Conservation (phyloP, 2,329 filamentous ascomycete species). For the Dactylella cylindrospora region DNA sequence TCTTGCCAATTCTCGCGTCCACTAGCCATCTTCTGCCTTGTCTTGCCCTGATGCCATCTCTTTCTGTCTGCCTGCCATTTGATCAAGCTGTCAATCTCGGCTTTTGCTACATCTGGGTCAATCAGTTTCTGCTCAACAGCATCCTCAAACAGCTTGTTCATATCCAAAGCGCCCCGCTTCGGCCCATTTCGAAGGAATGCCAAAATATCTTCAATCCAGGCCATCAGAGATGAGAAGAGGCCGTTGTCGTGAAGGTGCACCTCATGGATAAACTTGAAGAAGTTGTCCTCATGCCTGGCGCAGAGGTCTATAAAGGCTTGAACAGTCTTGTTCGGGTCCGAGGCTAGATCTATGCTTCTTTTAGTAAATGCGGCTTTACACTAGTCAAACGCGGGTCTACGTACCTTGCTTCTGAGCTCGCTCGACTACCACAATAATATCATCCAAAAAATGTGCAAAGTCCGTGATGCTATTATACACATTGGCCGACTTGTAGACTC, state of each 20-base stretch:
- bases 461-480: slow-evolving; percentile 97
- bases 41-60: slow-evolving; percentile 98
- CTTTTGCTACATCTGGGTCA: slow-evolving; percentile 70
- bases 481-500: slow-evolving; percentile 98
- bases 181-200: slow-evolving; percentile 89
- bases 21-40: slow-evolving; percentile 96
- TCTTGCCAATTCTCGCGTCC: slow-evolving; percentile 63
- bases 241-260: slow-evolving; percentile 96
- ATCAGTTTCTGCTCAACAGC: slow-evolving; percentile 68
- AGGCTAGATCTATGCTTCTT: slow-evolving; percentile 76
- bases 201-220: slow-evolving; percentile 92
- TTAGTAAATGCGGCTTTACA: neutral
- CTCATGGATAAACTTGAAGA: slow-evolving; percentile 99
- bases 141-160: slow-evolving; percentile 88
- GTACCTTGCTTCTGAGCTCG: slow-evolving; percentile 62
- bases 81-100: slow-evolving; percentile 82
- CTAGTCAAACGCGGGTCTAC: neutral
- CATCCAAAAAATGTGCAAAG: slow-evolving; percentile 88
- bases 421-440: slow-evolving; percentile 80
- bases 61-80: slow-evolving; percentile 93
- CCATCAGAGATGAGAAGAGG: slow-evolving; percentile 93
- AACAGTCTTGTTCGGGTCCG: slow-evolving; percentile 96
- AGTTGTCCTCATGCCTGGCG: slow-evolving; percentile 89
- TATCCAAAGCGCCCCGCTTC: slow-evolving; percentile 80
- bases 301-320: slow-evolving; percentile 98